Base-by-base conservation (phyloP, 495 filamentous ascomycete genomes). In the Penicillium steckii region DNA sequence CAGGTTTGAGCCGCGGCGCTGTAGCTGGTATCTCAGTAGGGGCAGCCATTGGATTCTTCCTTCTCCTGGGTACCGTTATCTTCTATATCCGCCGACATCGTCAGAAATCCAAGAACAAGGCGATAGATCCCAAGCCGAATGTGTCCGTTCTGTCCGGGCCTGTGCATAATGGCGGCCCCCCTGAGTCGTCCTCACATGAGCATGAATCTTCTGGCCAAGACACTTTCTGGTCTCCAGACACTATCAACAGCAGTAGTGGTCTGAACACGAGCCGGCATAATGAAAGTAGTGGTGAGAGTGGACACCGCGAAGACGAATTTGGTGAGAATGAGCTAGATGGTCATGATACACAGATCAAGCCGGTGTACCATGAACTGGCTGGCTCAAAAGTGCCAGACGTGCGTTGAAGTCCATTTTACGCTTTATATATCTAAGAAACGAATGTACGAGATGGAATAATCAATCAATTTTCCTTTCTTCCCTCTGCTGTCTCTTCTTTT, bases 1-100 rank as follows among this genome's bases (percentile, higher is more conserved):
- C 60, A 12, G 12, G 35, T n/a, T 57, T 86, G 10, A 68, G 55
- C 30, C 47, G 30, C 3, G 60, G 60, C 9, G 55, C 56, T 18
- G 50, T 66, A 29, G 53, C 64, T 41, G 65, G 63, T 42, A 66
- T 58, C 32, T 60, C 57, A 3, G 57, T 66, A 30, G 57, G 51
- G 1, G 48, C 61, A 24, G 33, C 60, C 4, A 50, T 56, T 29
- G 57, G 55, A 21, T 35, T 62, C 23, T 37, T 50, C 13, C 15
- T 66, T 21, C 29, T 68, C 4, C 51, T 53, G 2, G 52, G 33
- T 8, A 19, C 53, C 1, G 19, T 62, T 3, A 37, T 57, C 25
- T 55, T 57, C 33, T 61, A 48, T 32, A 54, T 55, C 24, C 55
- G 51, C 18, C 55, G 59, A 18, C 58, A 61, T 30, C 50, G 54